These are phyloP conservation scores for Cenococcum geophilum DNA, from an alignment of 495 filamentous ascomycete species.

Conservation along the genomic window DNA sequence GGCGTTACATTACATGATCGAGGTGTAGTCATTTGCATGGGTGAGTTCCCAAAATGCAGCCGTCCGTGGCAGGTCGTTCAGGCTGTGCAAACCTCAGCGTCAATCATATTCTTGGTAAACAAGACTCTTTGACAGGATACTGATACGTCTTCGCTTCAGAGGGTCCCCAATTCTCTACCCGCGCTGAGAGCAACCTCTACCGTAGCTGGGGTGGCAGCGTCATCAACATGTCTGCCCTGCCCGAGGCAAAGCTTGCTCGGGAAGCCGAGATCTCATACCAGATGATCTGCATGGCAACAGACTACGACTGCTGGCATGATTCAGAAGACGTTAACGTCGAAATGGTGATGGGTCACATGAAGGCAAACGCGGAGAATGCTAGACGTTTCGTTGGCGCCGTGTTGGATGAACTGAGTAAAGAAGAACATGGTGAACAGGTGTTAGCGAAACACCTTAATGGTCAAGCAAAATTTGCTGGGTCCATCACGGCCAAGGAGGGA, in stretches of 20 bases:
- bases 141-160: conserved; percentile 40
- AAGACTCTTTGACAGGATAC: too few relatives aligned
- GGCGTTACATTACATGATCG: conserved; percentile 69
- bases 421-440: conserved; percentile 69
- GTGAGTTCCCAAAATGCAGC: too few relatives aligned
- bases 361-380: conserved; percentile 81
- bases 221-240: conserved; percentile 97
- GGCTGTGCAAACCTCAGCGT: too few relatives aligned
- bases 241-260: conserved; percentile 89
- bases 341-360: conserved; percentile 98
- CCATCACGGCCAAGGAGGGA: conserved; percentile 39
- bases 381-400: conserved; percentile 78
- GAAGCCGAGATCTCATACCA: conserved; percentile 96
- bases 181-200: conserved; percentile 91
- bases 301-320: conserved; percentile 95
- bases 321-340: conserved; percentile 72
- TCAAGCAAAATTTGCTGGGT: conserved; percentile 51
- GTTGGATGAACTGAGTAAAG: conserved; percentile 71
- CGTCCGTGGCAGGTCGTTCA: too few relatives aligned
- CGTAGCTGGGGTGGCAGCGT: conserved; percentile 82
- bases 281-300: conserved; percentile 98
- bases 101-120: too few relatives aligned
- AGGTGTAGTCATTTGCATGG: conserved; percentile 86
- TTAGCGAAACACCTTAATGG: conserved; percentile 69
- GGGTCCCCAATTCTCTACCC: conserved; percentile 95